A percentile compares a stretch with the other conserved stretches of the same genome.
phyloP scores from a whole-genome alignment of 2,329 filamentous ascomycete genomes.

The Aspergillus udagawae region DNA sequence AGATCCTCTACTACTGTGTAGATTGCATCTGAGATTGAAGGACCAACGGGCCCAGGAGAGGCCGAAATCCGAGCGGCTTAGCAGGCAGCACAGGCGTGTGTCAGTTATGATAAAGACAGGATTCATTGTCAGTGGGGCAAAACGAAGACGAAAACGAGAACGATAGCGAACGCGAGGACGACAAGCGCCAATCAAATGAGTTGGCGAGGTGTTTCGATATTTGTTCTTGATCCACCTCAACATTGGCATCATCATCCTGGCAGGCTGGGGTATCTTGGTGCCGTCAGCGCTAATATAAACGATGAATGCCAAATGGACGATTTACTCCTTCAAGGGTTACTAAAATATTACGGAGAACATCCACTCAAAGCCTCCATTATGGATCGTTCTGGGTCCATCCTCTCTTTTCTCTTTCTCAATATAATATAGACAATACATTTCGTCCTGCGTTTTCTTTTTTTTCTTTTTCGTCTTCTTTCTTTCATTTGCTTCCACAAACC shows the following conservation, averaged over 20 bases:
- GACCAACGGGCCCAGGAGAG: background rate
- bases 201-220: background rate
- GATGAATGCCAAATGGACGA: background rate
- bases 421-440: background rate
- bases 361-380: background rate
- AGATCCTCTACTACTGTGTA: background rate
- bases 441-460: background rate
- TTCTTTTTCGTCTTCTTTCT: background rate
- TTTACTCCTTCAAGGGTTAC: background rate
- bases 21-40: background rate
- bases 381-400: background rate
- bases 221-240: background rate
- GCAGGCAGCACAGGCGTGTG: background rate
- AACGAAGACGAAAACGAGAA: constrained; percentile 17
- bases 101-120: background rate
- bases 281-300: background rate
- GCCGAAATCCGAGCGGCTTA: background rate
- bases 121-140: constrained; percentile 9
- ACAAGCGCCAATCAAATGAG: constrained; percentile 14
- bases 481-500: background rate
- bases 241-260: background rate
- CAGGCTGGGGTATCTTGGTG: background rate
- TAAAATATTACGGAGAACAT: background rate
- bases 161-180: constrained; percentile 24
- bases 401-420: background rate